Percentiles rank a stretch among this genome's conserved stretches.
phyloP scores from a whole-genome alignment of 2,329 filamentous ascomycete genomes.

The Tolypocladium nubicola region DNA sequence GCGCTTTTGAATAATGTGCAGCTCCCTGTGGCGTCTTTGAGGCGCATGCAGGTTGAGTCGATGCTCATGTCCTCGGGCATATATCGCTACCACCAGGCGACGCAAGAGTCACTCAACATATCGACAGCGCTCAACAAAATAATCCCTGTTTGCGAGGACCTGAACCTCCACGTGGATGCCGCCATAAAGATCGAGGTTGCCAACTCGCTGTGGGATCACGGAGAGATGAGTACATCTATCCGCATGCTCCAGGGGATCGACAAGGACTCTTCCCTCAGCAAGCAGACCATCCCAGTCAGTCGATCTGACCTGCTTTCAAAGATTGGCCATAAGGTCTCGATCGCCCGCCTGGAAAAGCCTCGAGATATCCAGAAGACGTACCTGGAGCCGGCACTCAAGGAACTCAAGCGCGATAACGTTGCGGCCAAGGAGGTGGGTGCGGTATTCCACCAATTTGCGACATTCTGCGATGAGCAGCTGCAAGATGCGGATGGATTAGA shows the following conservation, averaged over 20 bases:
- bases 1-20: constrained; percentile 50
- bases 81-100: constrained; percentile 67
- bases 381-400: constrained; percentile 71
- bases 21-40: constrained; percentile 51
- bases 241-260: constrained; percentile 73
- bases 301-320: constrained; percentile 75
- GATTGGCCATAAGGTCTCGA: constrained; percentile 78
- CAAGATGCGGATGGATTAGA: constrained; percentile 77
- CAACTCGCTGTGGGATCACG: constrained; percentile 87
- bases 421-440: constrained; percentile 64
- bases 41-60: constrained; percentile 64
- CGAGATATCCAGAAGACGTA: constrained; percentile 84
- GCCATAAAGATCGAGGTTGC: constrained; percentile 74
- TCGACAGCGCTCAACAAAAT: constrained; percentile 76
- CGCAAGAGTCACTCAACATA: constrained; percentile 79
- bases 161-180: constrained; percentile 69
- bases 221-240: constrained; percentile 82
- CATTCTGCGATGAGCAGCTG: constrained; percentile 89
- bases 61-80: constrained; percentile 66
- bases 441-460: constrained; percentile 90
- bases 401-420: constrained; percentile 57
- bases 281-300: constrained; percentile 62
- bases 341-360: constrained; percentile 82
- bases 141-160: constrained; percentile 53
- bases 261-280: constrained; percentile 45